Base-by-base conservation (phyloP, 371 early-diverging fungal genomes). In the Apophysomyces variabilis region DNA sequence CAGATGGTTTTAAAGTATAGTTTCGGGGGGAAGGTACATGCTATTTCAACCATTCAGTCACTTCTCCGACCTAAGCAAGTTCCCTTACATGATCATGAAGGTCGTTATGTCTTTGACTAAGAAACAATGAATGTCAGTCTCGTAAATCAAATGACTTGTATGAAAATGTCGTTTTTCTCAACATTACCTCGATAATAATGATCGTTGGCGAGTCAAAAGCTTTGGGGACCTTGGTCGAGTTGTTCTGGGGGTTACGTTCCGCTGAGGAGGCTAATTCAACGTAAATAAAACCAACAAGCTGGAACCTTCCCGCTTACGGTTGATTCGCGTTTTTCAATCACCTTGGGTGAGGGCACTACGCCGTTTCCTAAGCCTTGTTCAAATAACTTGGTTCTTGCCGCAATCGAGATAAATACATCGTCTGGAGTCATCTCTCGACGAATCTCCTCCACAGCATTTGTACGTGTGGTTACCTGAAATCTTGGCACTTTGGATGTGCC, bases 371-470 rank as follows among this genome's bases (percentile, higher is more conserved):
- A 58, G 21, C 54, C 64, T 45, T 64, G 54, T 58, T 71, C 71
- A 45, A 71, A 71, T 16, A 61, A 36, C 45, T 72, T 72, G 43
- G 68, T 57, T 16, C 72, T 68, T 11, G 60, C 72, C 8, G 72
- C 67, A 45, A 72, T 45, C 1, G 72, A 65, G 18, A 72, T 46
- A 54, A 68, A 72, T n/a, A 38, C 45, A 18, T 72, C 72, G 14
- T 65, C 63, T 7, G 68, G 68, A 8, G 54, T 41, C 62, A 72
- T 64, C 44, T 72, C 68, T 35, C 46, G 64, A 13, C 62, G 67
- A 11, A 72, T 72, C 36, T 72, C 72, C 9, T 72, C 72, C 61
- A 67, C 65, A 14, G 72, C 72, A 65, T 72, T 72, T 62, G 68
- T 72, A 5, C 58, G 60, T 4, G 72, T 72, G 4, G 72, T 65